These are phyloP conservation scores for Mortierella sp. DNA, from an alignment of 371 early-diverging fungal genomes.

Conservation along the genomic window DNA sequence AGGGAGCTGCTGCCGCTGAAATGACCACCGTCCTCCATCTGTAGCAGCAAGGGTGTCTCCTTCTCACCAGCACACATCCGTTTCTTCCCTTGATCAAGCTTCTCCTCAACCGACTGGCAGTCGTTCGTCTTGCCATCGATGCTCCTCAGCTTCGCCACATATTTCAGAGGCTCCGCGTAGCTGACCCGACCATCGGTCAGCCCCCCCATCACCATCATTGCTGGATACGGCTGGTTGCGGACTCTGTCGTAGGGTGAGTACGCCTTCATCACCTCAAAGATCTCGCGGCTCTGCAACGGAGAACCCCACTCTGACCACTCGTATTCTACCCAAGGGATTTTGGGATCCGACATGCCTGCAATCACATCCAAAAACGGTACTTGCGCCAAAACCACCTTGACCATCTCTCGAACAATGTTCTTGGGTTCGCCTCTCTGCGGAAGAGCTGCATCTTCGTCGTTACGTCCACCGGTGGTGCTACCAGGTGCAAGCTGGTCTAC, in stretches of 20 bases:
- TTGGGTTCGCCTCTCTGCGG: background rate
- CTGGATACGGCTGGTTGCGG: conserved; percentile 52
- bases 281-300: conserved; percentile 57
- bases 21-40: conserved; percentile 58
- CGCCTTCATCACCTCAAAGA: conserved; percentile 62
- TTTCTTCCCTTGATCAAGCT: conserved; percentile 1
- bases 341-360: conserved; percentile 62
- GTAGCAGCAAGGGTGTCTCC: conserved; percentile 58
- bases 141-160: conserved; percentile 64
- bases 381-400: conserved; percentile 63
- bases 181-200: conserved; percentile 64
- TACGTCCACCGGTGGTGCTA: background rate
- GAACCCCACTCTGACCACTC: conserved; percentile 73
- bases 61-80: conserved; percentile 44
- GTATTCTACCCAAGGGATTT: conserved; percentile 70
- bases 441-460: too few species aligned
- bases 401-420: conserved; percentile 55
- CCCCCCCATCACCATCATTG: conserved; percentile 63
- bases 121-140: conserved; percentile 52
- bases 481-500: background rate
- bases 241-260: conserved; percentile 70
- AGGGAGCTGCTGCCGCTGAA: conserved; percentile 41
- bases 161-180: conserved; percentile 69
- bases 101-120: conserved; percentile 19
- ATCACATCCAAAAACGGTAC: conserved; percentile 73